Evolutionary conservation across 768 basidiomycete genomes (phyloP), one percentile per base, ranked within the genome.

Genomic region (Rhizopogon vesiculosus): DNA sequence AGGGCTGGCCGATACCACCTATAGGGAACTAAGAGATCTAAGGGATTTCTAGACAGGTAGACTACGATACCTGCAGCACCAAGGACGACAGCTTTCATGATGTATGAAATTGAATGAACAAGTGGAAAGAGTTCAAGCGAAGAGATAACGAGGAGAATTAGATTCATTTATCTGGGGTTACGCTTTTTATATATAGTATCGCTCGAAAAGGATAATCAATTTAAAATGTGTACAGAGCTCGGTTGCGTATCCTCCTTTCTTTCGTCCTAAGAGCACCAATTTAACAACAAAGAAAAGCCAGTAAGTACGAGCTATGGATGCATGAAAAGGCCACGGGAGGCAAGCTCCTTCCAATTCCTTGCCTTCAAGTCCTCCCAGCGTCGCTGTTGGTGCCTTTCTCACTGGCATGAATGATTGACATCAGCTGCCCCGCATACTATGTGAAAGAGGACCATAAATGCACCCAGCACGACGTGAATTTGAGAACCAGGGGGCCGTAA

Each of bases 1-100:
- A 79, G 58, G 95, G 94, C 78, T 97, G 96, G 68, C 96, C 96
- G 66, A 98, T 98, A 72, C 95, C 95, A 72, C 93, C 93, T 93
- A 60, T 9, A 52, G 29, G 40, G 51, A 40, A 48, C 18, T 53
- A 33, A 49, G 42, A 7, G 25, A 50, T 53, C 56, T 41, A 42
- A 51, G 45, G 53, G 8, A 29, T 33, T 45, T 25, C 15, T 22
- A 52, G 48, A 5, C 7, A 49, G 43, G 19, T 4, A 45, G 39
- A 13, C 60, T 3, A 64, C 74, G 4, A 53, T 64, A 91, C 92
- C 93, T 72, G 91, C 88, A 76, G 95, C 95, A 72, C 95, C 95
- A 69, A 98, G 94, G 62, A 98, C 93, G 69, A 92, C 93, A 78
- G 84, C 92, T 74, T 95, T 93, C 25, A 70, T 70, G 69, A 65